phyloP scores from a whole-genome alignment of 176 grass and related monocot species.

The Juncus inflexus region DNA sequence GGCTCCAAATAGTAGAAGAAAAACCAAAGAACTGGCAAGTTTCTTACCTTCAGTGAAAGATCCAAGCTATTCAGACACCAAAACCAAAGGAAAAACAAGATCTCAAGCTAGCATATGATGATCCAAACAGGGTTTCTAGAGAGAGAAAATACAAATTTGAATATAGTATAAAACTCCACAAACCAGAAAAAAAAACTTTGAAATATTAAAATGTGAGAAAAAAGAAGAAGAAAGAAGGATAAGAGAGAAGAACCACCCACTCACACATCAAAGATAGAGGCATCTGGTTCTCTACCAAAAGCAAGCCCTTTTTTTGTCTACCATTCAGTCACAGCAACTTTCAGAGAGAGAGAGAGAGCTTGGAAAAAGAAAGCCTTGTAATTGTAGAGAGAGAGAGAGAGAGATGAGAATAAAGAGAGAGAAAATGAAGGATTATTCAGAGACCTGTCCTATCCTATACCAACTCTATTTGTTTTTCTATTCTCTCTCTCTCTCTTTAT shows the following conservation, averaged over 20 bases:
- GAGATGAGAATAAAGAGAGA: background rate
- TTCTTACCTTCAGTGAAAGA: slow-evolving; percentile 16
- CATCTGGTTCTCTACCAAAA: slow-evolving; percentile 92
- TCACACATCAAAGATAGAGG: slow-evolving; percentile 52
- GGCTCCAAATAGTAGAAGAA: background rate
- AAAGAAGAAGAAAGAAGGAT: slow-evolving; percentile 31
- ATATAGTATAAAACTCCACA: too few relatives aligned
- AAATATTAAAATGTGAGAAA: background rate
- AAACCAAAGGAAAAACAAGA: slow-evolving; percentile 33
- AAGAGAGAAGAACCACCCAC: slow-evolving; percentile 63
- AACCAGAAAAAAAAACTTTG: slow-evolving; percentile 5
- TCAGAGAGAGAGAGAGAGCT: slow-evolving; percentile 34
- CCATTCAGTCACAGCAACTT: slow-evolving; percentile 63
- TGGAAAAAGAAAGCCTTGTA: background rate
- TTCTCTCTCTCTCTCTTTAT: slow-evolving; percentile 21
- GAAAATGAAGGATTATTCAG: slow-evolving; percentile 23
- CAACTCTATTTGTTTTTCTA: slow-evolving; percentile 32
- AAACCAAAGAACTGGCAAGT: background rate
- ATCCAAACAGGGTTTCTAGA: slow-evolving; percentile 14
- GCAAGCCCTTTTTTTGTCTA: slow-evolving; percentile 47
- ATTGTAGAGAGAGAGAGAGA: slow-evolving; percentile 25
- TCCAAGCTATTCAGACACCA: slow-evolving; percentile 1
- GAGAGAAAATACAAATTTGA: slow-evolving; percentile 8
- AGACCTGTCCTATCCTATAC: slow-evolving; percentile 65
- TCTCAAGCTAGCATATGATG: slow-evolving; percentile 30